Evolutionary conservation across 345 rosid species (phyloP).

Genomic region (Citropsis articulata): DNA sequence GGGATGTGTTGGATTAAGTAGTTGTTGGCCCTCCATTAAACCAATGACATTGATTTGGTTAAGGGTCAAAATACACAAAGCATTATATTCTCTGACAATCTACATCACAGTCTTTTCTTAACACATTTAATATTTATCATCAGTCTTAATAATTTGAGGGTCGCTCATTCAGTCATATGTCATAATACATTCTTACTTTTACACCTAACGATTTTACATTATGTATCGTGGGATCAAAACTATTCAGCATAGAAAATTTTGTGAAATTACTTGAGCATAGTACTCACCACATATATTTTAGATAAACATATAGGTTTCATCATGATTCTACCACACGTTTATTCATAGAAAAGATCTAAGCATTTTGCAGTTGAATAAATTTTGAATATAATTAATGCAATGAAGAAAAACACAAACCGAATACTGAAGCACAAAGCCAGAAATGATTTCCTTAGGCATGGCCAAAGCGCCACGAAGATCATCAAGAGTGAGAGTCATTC

Average conservation of each 20-base stretch:
- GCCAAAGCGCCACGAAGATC: conserved; percentile 78
- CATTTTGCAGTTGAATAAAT: background rate
- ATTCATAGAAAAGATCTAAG: background rate
- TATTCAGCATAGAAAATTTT: background rate
- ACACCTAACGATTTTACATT: background rate
- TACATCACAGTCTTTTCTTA: background rate
- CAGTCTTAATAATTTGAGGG: background rate
- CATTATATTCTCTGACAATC: background rate
- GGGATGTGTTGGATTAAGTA: too few species aligned
- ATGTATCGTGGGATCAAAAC: background rate
- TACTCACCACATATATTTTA: too few species aligned
- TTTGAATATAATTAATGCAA: background rate
- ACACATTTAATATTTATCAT: background rate
- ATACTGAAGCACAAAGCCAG: conserved; percentile 79
- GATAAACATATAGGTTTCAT: too few species aligned
- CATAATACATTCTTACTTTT: background rate
- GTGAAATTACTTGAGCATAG: too few species aligned
- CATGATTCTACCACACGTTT: too few species aligned
- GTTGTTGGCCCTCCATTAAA: too few species aligned
- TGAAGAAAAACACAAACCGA: conserved; percentile 46
- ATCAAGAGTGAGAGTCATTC: conserved; percentile 83
- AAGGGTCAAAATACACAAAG: background rate
- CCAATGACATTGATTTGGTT: background rate
- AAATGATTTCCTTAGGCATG: conserved; percentile 78
- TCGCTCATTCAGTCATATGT: background rate